Evolutionary conservation across 257 asterid species (phyloP).

Genomic region (Nicotiana sylvestris): DNA sequence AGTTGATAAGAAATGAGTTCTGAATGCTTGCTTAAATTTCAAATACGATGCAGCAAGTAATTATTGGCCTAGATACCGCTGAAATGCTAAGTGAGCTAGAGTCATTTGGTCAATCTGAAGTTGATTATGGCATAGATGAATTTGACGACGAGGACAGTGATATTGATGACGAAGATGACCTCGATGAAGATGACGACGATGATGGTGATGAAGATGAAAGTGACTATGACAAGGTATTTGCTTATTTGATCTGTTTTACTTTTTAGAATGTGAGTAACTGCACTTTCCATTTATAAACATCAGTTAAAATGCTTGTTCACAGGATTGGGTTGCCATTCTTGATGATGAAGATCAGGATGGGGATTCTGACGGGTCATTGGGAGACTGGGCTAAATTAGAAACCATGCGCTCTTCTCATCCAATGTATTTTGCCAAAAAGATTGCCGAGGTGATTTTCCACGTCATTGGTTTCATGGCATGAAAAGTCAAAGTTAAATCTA

Average conservation of each 20-base stretch:
- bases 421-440: slow-evolving; percentile 80
- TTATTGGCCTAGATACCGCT: slow-evolving; percentile 81
- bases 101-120: slow-evolving; percentile 63
- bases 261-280: slow-evolving; percentile 11
- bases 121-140: slow-evolving; percentile 61
- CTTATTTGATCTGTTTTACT: slow-evolving; percentile 14
- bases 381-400: slow-evolving; percentile 96
- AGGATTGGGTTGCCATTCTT: slow-evolving; percentile 89
- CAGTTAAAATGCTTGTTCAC: slow-evolving; percentile 30
- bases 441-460: slow-evolving; percentile 58
- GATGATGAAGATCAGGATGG: slow-evolving; percentile 65
- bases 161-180: slow-evolving; percentile 63
- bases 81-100: slow-evolving; percentile 82
- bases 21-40: slow-evolving; percentile 28
- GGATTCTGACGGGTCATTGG: slow-evolving; percentile 76
- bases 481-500: neutral
- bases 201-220: slow-evolving; percentile 43
- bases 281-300: slow-evolving; percentile 16
- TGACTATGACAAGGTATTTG: slow-evolving; percentile 42
- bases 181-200: slow-evolving; percentile 47
- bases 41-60: slow-evolving; percentile 80
- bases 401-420: slow-evolving; percentile 98
- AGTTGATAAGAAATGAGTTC: slow-evolving; percentile 3
- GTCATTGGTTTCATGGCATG: neutral
- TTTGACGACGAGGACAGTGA: slow-evolving; percentile 69